Conservation (phyloP, 208 protist genomes). For the Acanthamoeba lenticulata region DNA sequence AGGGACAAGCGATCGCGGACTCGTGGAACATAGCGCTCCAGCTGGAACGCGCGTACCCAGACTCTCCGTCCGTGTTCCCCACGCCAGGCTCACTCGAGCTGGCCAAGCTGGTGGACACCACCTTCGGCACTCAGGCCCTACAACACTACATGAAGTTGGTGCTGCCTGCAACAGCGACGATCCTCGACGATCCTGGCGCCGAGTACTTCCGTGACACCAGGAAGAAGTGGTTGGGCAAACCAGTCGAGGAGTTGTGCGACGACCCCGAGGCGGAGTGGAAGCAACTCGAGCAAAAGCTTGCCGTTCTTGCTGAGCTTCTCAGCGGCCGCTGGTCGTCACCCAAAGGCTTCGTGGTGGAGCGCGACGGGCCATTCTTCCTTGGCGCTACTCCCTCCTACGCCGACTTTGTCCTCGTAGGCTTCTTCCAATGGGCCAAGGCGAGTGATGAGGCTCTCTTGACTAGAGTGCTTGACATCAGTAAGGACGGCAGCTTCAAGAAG, state of each 20-base stretch:
- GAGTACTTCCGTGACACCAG: conserved; percentile 20
- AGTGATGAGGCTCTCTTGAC: neutral
- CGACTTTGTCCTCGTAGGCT: conserved; percentile 38
- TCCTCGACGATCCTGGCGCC: conserved; percentile 28
- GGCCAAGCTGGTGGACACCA: neutral
- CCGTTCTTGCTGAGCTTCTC: neutral
- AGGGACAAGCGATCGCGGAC: neutral
- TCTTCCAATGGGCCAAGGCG: conserved; percentile 7
- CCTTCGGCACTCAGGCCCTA: neutral
- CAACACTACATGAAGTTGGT: neutral
- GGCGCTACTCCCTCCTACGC: conserved; percentile 10
- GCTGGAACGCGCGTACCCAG: neutral
- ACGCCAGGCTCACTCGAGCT: neutral
- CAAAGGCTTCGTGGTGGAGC: neutral
- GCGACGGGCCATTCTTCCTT: neutral
- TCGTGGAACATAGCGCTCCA: conserved; percentile 7
- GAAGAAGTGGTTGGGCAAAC: conserved; percentile 10
- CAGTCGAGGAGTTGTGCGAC: neutral
- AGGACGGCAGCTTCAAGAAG: neutral
- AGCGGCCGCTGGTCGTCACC: neutral
- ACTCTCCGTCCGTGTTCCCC: neutral
- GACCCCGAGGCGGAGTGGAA: conserved; percentile 25
- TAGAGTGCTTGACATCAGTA: neutral
- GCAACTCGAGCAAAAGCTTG: neutral
- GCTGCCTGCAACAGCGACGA: neutral